Percentiles rank a stretch among this genome's conserved stretches.
phyloP scores from a whole-genome alignment of 2,329 filamentous ascomycete species.

The Xylaria sp. region DNA sequence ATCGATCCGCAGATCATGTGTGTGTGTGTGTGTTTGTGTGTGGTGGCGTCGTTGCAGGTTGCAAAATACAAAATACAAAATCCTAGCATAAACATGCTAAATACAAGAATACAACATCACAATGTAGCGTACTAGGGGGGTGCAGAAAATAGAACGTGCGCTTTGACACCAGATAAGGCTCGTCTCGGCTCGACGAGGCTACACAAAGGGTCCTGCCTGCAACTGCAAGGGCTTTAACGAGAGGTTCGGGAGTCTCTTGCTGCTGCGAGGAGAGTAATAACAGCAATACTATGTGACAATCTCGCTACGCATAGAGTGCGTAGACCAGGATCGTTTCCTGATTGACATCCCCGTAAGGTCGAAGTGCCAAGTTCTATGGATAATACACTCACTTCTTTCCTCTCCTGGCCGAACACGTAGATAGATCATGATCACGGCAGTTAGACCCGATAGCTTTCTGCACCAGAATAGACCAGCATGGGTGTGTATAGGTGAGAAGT shows the following conservation, averaged over 20 bases:
- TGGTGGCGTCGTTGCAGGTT: conserved; percentile 8
- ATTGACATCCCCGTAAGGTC: conserved; percentile 1
- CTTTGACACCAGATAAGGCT: conserved; percentile 8
- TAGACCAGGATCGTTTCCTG: conserved; percentile 3
- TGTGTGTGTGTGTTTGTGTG: background rate
- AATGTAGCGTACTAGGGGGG: background rate
- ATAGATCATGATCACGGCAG: background rate
- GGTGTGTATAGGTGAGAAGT: background rate
- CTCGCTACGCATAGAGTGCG: background rate
- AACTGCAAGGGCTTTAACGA: conserved; percentile 6
- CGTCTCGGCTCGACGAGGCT: conserved; percentile 14
- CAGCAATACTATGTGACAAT: background rate
- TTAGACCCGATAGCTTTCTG: background rate
- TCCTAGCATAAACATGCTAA: conserved; percentile 14
- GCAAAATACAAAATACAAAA: conserved; percentile 5
- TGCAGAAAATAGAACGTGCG: background rate
- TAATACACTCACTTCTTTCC: background rate
- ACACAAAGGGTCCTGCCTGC: conserved; percentile 13
- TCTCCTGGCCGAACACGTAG: background rate
- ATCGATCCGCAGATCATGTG: background rate
- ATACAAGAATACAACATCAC: conserved; percentile 10
- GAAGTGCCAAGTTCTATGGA: background rate
- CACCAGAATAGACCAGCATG: background rate
- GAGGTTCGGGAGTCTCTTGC: background rate
- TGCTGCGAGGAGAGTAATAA: background rate